These are phyloP conservation scores for Trichosporon sp. DNA, from an alignment of 1,284 basidiomycete genomes.

Conservation along the genomic window DNA sequence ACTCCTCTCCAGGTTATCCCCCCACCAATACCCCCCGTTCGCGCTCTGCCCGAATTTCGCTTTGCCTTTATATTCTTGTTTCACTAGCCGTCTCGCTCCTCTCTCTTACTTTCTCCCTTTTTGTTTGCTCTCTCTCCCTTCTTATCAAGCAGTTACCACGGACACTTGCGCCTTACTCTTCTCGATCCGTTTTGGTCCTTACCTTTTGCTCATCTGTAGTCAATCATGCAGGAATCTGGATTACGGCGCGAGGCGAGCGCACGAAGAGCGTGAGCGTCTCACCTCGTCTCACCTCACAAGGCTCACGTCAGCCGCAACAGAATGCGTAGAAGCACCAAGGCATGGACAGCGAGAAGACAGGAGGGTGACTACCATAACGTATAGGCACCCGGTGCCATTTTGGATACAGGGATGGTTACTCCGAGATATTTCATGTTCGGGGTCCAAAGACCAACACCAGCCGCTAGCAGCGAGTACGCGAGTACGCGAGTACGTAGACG, in stretches of 20 bases:
- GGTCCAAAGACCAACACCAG: not conserved
- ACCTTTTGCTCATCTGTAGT: not conserved
- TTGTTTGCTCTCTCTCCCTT: not conserved
- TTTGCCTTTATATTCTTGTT: not conserved
- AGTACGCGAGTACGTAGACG: too few relatives aligned
- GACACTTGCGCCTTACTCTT: not conserved
- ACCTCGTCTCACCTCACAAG: too few relatives aligned
- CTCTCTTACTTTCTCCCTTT: not conserved
- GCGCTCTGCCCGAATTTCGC: not conserved
- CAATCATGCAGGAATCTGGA: not conserved
- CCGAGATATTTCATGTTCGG: not conserved
- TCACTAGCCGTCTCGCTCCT: not conserved
- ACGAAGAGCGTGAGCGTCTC: not conserved
- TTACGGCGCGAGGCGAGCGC: not conserved
- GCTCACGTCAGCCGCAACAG: not conserved
- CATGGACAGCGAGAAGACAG: too few relatives aligned
- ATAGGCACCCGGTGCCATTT: slow-evolving; percentile 1
- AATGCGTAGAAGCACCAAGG: too few relatives aligned
- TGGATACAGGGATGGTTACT: not conserved
- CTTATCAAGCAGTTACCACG: slow-evolving; percentile 1
- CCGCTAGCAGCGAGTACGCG: too few relatives aligned
- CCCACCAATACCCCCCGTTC: not conserved
- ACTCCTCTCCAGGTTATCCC: not conserved
- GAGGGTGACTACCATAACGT: slow-evolving; percentile 7
- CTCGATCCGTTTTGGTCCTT: not conserved